Conservation (phyloP, 2,329 filamentous ascomycete species). For the Fusarium sp. region DNA sequence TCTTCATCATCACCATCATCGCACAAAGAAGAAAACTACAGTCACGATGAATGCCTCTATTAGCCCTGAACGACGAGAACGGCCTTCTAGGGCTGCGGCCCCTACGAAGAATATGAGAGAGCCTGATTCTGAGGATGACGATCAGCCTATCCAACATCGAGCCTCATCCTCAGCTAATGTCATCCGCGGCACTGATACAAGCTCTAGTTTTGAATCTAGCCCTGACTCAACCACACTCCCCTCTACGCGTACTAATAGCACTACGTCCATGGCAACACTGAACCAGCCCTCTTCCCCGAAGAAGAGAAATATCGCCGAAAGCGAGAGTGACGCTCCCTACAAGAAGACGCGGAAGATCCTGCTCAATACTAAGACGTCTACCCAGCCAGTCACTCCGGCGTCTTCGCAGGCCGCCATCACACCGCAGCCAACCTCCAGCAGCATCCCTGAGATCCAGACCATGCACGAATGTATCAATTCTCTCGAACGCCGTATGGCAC, state of each 20-base stretch:
- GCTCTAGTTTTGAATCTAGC: too few species aligned
- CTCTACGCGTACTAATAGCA: not conserved
- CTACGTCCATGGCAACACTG: not conserved
- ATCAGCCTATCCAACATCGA: not conserved
- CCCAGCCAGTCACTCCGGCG: not conserved
- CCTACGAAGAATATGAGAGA: constrained; percentile 14
- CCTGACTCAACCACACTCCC: not conserved
- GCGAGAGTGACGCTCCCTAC: not conserved
- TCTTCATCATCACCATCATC: not conserved
- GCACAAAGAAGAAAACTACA: not conserved
- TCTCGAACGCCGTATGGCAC: not conserved
- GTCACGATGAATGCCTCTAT: not conserved
- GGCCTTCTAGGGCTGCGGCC: constrained; percentile 20
- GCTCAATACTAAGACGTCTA: constrained; percentile 6
- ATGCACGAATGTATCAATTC: not conserved
- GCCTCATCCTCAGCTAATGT: not conserved
- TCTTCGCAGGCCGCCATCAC: not conserved
- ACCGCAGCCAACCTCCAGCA: not conserved
- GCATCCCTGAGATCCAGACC: not conserved
- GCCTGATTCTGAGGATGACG: constrained; percentile 9
- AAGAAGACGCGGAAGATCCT: constrained; percentile 22
- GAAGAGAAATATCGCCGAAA: constrained; percentile 8
- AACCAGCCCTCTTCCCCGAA: not conserved
- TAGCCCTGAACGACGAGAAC: constrained; percentile 10
- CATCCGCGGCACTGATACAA: not conserved